These are phyloP conservation scores for Rosa lucieae DNA, from an alignment of 306 rosid genomes.

Conservation along the genomic window DNA sequence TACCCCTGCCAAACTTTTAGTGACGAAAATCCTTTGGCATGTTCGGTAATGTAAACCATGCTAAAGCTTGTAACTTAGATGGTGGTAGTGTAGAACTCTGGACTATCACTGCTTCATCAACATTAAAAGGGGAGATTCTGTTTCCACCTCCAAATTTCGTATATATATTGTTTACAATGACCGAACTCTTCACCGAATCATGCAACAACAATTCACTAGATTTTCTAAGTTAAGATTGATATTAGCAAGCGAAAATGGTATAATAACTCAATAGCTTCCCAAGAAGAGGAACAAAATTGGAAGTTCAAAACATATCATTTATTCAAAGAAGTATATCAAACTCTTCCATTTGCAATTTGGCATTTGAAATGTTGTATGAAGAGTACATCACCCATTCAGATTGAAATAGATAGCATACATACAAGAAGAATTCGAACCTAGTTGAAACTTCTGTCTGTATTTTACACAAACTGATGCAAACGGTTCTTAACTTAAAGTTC, in stretches of 20 bases:
- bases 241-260: background rate
- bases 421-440: background rate
- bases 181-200: too few relatives aligned
- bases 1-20: slow-evolving; percentile 52
- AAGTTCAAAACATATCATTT: background rate
- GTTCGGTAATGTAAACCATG: slow-evolving; percentile 55
- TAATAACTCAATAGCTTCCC: background rate
- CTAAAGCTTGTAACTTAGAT: background rate
- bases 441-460: slow-evolving; percentile 3
- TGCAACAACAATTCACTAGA: too few relatives aligned
- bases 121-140: background rate
- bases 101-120: background rate
- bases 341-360: background rate
- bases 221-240: background rate
- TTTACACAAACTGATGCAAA: slow-evolving; percentile 17
- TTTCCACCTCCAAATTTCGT: background rate
- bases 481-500: background rate
- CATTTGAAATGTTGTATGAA: background rate
- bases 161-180: background rate
- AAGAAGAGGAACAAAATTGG: background rate
- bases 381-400: background rate
- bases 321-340: background rate
- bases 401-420: background rate
- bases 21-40: slow-evolving; percentile 76
- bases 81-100: background rate